Percentiles rank a stretch among this genome's conserved stretches.
Evolutionary conservation across 192 early-diverging fungal species (phyloP).

Genomic region (Backusella australiensis): DNA sequence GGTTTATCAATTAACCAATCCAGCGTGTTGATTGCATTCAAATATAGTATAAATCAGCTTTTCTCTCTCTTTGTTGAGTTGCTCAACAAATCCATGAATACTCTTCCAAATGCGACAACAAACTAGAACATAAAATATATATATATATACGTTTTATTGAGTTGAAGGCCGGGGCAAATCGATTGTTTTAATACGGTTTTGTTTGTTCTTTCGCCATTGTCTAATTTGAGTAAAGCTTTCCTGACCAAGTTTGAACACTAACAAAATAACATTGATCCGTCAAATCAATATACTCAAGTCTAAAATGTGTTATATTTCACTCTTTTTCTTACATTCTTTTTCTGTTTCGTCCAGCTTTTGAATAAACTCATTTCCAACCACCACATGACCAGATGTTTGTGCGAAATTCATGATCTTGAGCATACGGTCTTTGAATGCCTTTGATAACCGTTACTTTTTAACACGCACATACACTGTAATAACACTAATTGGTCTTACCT

Average conservation of each 20-base stretch:
- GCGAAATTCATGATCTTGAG: slow-evolving; percentile 47
- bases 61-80: too few relatives aligned
- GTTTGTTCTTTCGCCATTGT: slow-evolving; percentile 1
- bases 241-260: background rate
- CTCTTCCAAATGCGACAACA: too few relatives aligned
- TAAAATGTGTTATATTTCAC: background rate
- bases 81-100: background rate
- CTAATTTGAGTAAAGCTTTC: background rate
- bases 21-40: too few relatives aligned
- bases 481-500: background rate
- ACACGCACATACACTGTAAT: background rate
- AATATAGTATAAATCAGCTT: too few relatives aligned
- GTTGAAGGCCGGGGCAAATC: background rate
- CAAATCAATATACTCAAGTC: too few relatives aligned
- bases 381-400: slow-evolving; percentile 35
- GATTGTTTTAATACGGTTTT: background rate
- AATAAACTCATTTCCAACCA: slow-evolving; percentile 38
- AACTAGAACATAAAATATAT: background rate
- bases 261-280: background rate
- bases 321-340: slow-evolving; percentile 34
- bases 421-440: slow-evolving; percentile 45
- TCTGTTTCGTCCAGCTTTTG: slow-evolving; percentile 51
- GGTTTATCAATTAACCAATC: too few relatives aligned
- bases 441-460: too few relatives aligned
- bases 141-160: background rate